Evolutionary conservation across 352 stramenopile species (phyloP).

Genomic region (Thalassiosira ordinaria): DNA sequence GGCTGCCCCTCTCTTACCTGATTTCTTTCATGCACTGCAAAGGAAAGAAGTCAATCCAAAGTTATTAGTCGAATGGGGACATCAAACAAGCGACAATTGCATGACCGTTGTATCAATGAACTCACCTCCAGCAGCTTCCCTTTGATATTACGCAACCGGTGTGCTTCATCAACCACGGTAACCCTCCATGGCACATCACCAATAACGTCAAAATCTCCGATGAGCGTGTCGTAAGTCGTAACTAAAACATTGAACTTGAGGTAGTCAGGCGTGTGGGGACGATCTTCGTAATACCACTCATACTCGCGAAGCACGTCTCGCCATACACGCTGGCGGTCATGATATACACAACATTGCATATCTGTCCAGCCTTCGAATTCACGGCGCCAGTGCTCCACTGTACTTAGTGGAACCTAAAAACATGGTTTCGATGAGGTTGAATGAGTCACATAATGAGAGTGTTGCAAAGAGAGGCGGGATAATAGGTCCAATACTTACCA

Average conservation of each 20-base stretch:
- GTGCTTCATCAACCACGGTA: constrained; percentile 98
- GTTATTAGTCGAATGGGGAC: too few relatives aligned
- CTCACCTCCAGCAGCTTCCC: constrained; percentile 8
- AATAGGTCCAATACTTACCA: constrained; percentile 84
- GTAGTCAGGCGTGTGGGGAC: constrained; percentile 83
- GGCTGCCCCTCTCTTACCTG: constrained; percentile 32
- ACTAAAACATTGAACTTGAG: constrained; percentile 99
- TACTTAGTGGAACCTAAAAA: constrained; percentile 59
- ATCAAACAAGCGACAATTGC: constrained; percentile 98
- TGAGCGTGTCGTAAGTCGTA: constrained; percentile 99
- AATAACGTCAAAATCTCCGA: constrained; percentile 93
- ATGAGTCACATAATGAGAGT: background rate
- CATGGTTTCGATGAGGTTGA: too few relatives aligned
- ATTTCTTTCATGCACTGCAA: constrained; percentile 89
- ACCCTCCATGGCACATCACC: constrained; percentile 95
- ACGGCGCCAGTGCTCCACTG: constrained; percentile 90
- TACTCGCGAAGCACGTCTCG: constrained; percentile 98
- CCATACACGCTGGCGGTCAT: constrained; percentile 91
- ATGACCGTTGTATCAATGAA: too few relatives aligned
- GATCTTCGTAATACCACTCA: constrained; percentile 96
- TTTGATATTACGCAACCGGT: constrained; percentile 96
- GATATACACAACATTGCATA: constrained; percentile 98
- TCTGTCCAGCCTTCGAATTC: constrained; percentile 93
- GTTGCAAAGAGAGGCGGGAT: background rate
- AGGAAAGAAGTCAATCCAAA: too few relatives aligned